Conservation (phyloP, 2,329 filamentous ascomycete species). For the Conoideocrella luteorostrata region DNA sequence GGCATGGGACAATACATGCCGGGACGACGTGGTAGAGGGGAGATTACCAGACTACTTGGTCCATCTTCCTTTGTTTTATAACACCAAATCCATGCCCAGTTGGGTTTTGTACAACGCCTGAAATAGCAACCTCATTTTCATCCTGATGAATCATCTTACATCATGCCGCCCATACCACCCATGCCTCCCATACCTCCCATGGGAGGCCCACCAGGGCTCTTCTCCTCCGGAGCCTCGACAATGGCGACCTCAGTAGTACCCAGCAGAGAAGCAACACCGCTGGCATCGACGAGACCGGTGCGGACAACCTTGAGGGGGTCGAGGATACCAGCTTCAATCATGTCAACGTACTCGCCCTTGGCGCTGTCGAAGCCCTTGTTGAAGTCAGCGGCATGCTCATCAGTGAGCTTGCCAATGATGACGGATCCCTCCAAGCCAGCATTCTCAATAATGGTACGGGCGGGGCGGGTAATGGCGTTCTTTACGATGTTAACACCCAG, state of each 20-base stretch:
- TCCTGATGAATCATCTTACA: slow-evolving; percentile 37
- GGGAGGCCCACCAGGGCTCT: slow-evolving; percentile 55
- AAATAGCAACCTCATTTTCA: slow-evolving; percentile 10
- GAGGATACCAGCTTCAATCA: slow-evolving; percentile 94
- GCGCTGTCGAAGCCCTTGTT: slow-evolving; percentile 97
- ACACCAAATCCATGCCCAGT: slow-evolving; percentile 44
- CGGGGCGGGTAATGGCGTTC: slow-evolving; percentile 94
- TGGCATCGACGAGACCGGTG: slow-evolving; percentile 89
- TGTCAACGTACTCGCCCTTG: slow-evolving; percentile 97
- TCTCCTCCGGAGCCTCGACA: slow-evolving; percentile 91
- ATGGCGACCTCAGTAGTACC: slow-evolving; percentile 98
- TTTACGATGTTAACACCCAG: slow-evolving; percentile 96
- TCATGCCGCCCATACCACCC: slow-evolving; percentile 59
- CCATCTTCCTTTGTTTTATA: slow-evolving; percentile 22
- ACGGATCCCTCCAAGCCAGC: slow-evolving; percentile 93
- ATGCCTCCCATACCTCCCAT: slow-evolving; percentile 67
- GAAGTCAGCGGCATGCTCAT: slow-evolving; percentile 88
- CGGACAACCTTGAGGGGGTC: slow-evolving; percentile 99
- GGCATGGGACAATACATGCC: slow-evolving; percentile 22
- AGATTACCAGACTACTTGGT: slow-evolving; percentile 26
- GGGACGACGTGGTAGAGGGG: slow-evolving; percentile 23
- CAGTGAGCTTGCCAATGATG: slow-evolving; percentile 94
- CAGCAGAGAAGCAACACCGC: slow-evolving; percentile 91
- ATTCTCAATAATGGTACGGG: slow-evolving; percentile 95
- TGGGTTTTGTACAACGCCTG: slow-evolving; percentile 22